These are phyloP conservation scores for Thalassiosira hispida DNA, from an alignment of 352 stramenopile genomes.

Conservation along the genomic window DNA sequence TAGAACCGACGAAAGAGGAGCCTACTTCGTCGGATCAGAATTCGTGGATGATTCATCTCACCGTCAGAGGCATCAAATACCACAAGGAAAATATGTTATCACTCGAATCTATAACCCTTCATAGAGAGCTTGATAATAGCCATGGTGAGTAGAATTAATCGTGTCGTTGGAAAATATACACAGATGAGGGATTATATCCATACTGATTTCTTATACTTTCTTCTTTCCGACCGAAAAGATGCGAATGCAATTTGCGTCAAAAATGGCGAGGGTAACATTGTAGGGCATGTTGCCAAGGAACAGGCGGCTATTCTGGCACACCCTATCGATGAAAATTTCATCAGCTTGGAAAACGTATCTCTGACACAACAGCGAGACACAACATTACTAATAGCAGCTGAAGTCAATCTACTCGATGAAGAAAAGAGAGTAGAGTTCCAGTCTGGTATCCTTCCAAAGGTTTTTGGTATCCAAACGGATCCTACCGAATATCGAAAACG, in stretches of 20 bases:
- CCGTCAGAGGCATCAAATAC: constrained; percentile 23
- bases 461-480: constrained; percentile 8
- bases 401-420: constrained; percentile 17
- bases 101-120: constrained; percentile 21
- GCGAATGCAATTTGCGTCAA: constrained; percentile 25
- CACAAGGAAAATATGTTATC: constrained; percentile 29
- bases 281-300: constrained; percentile 34
- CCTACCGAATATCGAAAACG: neutral
- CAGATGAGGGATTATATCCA: too few relatives aligned
- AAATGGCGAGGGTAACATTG: constrained; percentile 9
- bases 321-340: constrained; percentile 6
- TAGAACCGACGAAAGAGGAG: neutral
- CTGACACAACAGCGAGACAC: constrained; percentile 15
- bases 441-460: constrained; percentile 5
- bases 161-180: neutral
- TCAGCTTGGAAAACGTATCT: constrained; percentile 4
- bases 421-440: constrained; percentile 10
- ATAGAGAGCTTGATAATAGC: constrained; percentile 30
- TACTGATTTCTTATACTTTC: neutral
- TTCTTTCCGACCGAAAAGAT: constrained; percentile 10
- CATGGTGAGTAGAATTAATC: neutral
- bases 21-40: constrained; percentile 4
- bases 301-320: constrained; percentile 14
- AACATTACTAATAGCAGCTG: neutral
- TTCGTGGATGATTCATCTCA: constrained; percentile 15